Evolutionary conservation across 805 yeast species (phyloP).

Genomic region (Ogataea degrootiae): DNA sequence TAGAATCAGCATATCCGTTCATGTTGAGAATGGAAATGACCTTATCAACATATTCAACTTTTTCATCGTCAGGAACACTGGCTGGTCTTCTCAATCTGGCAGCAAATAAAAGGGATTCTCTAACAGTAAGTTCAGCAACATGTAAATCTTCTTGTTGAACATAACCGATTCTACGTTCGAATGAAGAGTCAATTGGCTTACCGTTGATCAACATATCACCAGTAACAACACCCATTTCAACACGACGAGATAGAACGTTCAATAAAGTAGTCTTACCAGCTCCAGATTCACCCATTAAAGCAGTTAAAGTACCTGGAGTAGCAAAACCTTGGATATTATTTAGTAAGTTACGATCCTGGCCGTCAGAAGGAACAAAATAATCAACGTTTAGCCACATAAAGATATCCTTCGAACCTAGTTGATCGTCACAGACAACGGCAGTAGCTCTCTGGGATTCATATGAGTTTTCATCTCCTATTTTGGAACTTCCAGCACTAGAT

Average conservation of each 20-base stretch:
- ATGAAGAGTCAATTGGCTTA: slow-evolving; percentile 39
- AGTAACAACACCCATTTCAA: slow-evolving; percentile 45
- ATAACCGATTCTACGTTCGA: slow-evolving; percentile 49
- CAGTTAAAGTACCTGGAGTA: slow-evolving; percentile 51
- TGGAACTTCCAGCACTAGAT: slow-evolving; percentile 20
- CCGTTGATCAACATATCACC: slow-evolving; percentile 55
- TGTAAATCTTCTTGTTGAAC: slow-evolving; percentile 54
- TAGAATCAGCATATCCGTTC: slow-evolving; percentile 46
- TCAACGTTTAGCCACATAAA: slow-evolving; percentile 59
- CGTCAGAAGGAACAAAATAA: slow-evolving; percentile 47
- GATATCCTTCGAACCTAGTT: slow-evolving; percentile 39
- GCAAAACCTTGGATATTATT: slow-evolving; percentile 39
- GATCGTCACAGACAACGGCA: slow-evolving; percentile 9
- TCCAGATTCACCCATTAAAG: slow-evolving; percentile 60
- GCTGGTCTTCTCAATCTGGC: slow-evolving; percentile 42
- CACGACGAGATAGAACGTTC: slow-evolving; percentile 46
- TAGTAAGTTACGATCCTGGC: slow-evolving; percentile 34
- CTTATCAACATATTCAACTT: slow-evolving; percentile 37
- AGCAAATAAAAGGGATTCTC: slow-evolving; percentile 43
- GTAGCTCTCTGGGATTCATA: slow-evolving; percentile 13
- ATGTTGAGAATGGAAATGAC: slow-evolving; percentile 36
- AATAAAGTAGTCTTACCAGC: slow-evolving; percentile 59
- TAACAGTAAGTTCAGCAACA: slow-evolving; percentile 42
- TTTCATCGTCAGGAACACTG: slow-evolving; percentile 34
- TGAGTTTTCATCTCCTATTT: slow-evolving; percentile 15